These are phyloP conservation scores for Suhomyces choctaworum DNA, from an alignment of 1,139 yeast species.

Conservation along the genomic window DNA sequence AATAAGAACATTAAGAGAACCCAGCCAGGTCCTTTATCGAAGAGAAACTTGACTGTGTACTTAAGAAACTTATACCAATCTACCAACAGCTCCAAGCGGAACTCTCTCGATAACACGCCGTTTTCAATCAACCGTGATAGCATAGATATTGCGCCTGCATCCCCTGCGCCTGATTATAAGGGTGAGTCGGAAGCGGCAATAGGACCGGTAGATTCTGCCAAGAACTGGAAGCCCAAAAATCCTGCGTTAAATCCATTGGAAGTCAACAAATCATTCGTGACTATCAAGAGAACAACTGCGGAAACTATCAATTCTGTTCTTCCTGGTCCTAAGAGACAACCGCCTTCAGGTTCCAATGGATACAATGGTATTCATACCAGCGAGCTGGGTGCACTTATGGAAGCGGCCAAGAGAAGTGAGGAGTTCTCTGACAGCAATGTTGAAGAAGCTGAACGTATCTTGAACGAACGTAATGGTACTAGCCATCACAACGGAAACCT, in stretches of 20 bases:
- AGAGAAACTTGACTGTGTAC: conserved; percentile 67
- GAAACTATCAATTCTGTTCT: conserved; percentile 26
- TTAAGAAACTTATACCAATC: conserved; percentile 58
- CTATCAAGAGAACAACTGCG: conserved; percentile 57
- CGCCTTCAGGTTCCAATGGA: conserved; percentile 17
- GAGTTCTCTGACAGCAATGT: conserved; percentile 13
- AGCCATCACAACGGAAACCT: not conserved
- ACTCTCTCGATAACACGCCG: conserved; percentile 32
- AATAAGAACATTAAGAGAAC: conserved; percentile 81
- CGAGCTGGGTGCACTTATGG: conserved; percentile 52
- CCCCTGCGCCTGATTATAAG: not conserved
- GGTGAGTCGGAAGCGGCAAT: not conserved
- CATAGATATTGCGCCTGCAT: not conserved
- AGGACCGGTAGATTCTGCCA: conserved; percentile 21
- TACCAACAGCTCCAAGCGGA: conserved; percentile 37
- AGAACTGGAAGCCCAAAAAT: conserved; percentile 57
- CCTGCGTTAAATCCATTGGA: conserved; percentile 81
- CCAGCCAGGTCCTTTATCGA: conserved; percentile 82
- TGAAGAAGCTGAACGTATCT: conserved; percentile 8
- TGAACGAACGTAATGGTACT: not conserved
- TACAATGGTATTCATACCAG: conserved; percentile 49
- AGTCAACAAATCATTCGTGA: conserved; percentile 68
- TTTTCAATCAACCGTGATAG: conserved; percentile 14
- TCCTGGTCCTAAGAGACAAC: conserved; percentile 24
- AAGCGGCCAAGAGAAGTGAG: conserved; percentile 24